Evolutionary conservation across 2,329 filamentous ascomycete genomes (phyloP).

Genomic region (Juglanconis juglandina): DNA sequence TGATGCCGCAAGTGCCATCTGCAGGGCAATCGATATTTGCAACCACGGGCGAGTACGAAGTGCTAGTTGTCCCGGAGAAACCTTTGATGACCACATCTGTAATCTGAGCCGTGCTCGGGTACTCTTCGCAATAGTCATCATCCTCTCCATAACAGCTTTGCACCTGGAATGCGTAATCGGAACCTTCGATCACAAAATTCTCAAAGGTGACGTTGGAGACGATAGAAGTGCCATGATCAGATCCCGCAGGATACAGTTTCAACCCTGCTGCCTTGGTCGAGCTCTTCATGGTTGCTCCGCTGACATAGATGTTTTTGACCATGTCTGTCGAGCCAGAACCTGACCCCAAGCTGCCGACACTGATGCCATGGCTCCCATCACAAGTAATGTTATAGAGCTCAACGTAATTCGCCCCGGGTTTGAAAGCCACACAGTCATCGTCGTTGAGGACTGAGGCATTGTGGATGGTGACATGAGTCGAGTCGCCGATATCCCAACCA

Average conservation of each 20-base stretch:
- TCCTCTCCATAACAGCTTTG: constrained; percentile 40
- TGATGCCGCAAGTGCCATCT: constrained; percentile 35
- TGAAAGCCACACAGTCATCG: constrained; percentile 44
- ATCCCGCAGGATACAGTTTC: constrained; percentile 41
- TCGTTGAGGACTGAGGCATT: constrained; percentile 37
- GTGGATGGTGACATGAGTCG: constrained; percentile 34
- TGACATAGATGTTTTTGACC: constrained; percentile 40
- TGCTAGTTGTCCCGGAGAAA: constrained; percentile 36
- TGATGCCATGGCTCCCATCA: constrained; percentile 44
- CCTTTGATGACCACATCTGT: constrained; percentile 33
- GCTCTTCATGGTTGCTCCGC: constrained; percentile 28
- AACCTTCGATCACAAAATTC: constrained; percentile 33
- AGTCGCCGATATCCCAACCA: constrained; percentile 38
- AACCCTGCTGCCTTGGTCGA: constrained; percentile 11
- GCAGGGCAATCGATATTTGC: constrained; percentile 37
- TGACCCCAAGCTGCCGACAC: constrained; percentile 43
- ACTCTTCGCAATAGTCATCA: constrained; percentile 30
- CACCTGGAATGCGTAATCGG: constrained; percentile 44
- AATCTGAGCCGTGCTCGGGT: constrained; percentile 32
- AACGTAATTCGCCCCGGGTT: constrained; percentile 36
- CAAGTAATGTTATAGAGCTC: constrained; percentile 40
- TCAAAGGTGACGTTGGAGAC: constrained; percentile 41
- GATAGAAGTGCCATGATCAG: constrained; percentile 31
- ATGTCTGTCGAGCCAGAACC: constrained; percentile 31
- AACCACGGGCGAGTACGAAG: constrained; percentile 31